Percentiles rank a stretch among this genome's conserved stretches.
phyloP scores from a whole-genome alignment of 192 early-diverging fungal species.

The Dissophora globulifera region DNA sequence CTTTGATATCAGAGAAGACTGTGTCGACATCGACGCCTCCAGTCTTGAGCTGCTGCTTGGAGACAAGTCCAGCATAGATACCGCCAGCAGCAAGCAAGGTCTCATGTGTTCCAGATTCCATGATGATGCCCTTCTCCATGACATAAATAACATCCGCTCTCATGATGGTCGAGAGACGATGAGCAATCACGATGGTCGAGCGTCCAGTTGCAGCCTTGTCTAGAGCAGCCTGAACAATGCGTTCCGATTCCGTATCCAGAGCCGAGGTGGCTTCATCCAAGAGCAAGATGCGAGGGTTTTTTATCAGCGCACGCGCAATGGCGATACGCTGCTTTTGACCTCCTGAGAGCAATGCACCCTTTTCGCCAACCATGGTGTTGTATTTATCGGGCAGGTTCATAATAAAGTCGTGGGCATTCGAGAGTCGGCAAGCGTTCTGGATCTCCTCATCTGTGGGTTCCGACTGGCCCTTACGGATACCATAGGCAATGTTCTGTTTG shows the following conservation, averaged over 20 bases:
- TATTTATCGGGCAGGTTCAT: slow-evolving; percentile 77
- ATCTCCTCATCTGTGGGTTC: slow-evolving; percentile 66
- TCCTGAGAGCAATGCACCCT: slow-evolving; percentile 83
- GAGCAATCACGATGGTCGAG: slow-evolving; percentile 88
- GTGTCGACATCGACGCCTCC: slow-evolving; percentile 36
- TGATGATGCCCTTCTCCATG: slow-evolving; percentile 69
- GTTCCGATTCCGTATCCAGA: slow-evolving; percentile 82
- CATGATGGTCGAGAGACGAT: slow-evolving; percentile 85
- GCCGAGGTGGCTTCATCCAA: slow-evolving; percentile 94
- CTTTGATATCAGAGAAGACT: neutral
- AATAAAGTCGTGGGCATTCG: slow-evolving; percentile 85
- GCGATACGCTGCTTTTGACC: slow-evolving; percentile 98
- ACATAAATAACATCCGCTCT: slow-evolving; percentile 86
- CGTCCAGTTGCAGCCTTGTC: slow-evolving; percentile 75
- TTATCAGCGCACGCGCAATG: slow-evolving; percentile 92
- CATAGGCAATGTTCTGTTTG: slow-evolving; percentile 82
- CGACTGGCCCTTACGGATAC: slow-evolving; percentile 60
- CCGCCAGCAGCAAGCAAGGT: slow-evolving; percentile 68
- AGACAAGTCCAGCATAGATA: slow-evolving; percentile 65
- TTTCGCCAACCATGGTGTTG: slow-evolving; percentile 91
- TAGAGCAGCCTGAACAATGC: slow-evolving; percentile 81
- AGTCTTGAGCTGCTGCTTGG: slow-evolving; percentile 65
- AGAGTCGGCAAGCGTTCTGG: slow-evolving; percentile 67
- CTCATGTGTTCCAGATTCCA: slow-evolving; percentile 78
- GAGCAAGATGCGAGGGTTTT: slow-evolving; percentile 87